phyloP scores from a whole-genome alignment of 2,329 filamentous ascomycete species.

The Aspergillus brasiliensis region DNA sequence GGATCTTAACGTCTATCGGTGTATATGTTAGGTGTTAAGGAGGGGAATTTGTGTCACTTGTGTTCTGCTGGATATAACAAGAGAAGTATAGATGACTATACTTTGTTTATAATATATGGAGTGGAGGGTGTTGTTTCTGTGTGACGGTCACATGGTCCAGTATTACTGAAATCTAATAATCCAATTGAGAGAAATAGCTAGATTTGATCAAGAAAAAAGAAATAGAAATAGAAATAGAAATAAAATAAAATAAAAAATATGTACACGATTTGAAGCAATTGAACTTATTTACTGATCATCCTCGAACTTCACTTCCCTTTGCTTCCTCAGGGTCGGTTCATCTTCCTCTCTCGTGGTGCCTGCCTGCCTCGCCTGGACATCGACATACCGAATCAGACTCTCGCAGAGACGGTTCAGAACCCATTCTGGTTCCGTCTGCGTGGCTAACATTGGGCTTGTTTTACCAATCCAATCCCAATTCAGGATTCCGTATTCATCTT shows the following conservation, averaged over 20 bases:
- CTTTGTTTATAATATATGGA: neutral
- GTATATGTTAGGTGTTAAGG: neutral
- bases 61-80: neutral
- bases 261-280: neutral
- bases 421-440: constrained; percentile 66
- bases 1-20: neutral
- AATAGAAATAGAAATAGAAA: too few species aligned
- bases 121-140: neutral
- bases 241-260: neutral
- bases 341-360: neutral
- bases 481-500: constrained; percentile 61
- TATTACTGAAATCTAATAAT: too few species aligned
- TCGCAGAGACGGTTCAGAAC: constrained; percentile 67
- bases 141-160: neutral
- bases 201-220: too few species aligned
- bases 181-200: too few species aligned
- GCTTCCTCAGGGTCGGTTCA: constrained; percentile 26
- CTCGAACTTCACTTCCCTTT: constrained; percentile 28
- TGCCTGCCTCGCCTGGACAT: constrained; percentile 23
- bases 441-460: constrained; percentile 66
- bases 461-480: constrained; percentile 76
- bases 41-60: neutral
- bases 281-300: constrained; percentile 6
- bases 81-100: too few species aligned
- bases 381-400: constrained; percentile 56